Conservation (phyloP, 208 protist genomes). For the Acanthamoeba rhysodes region DNA sequence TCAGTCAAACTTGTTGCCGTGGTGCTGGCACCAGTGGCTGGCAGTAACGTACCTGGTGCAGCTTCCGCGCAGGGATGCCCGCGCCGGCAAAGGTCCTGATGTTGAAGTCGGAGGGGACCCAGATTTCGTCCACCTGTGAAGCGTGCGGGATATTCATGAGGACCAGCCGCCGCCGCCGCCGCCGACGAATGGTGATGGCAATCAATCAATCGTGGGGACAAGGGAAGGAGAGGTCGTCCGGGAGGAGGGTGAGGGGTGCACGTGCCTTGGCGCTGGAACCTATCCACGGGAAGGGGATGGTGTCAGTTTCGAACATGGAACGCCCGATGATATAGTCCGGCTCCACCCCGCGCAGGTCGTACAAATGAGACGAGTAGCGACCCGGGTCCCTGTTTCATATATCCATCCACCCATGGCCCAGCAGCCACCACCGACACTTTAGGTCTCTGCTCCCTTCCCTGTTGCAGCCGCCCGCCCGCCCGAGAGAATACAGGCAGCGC, state of each 20-base stretch:
- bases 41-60: constrained; percentile 10
- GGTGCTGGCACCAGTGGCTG: neutral
- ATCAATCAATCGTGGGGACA: neutral
- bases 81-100: constrained; percentile 54
- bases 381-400: constrained; percentile 78
- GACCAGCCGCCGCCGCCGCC: too few relatives aligned
- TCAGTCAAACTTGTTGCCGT: too few relatives aligned
- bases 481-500: too few relatives aligned
- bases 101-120: constrained; percentile 80
- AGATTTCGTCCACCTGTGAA: constrained; percentile 13
- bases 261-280: neutral
- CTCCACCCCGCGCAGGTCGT: neutral
- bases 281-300: constrained; percentile 74
- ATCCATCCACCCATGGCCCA: neutral
- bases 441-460: too few relatives aligned
- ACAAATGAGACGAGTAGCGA: constrained; percentile 16
- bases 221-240: neutral
- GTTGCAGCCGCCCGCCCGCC: neutral
- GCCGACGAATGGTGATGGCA: neutral
- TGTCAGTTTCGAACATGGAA: constrained; percentile 85
- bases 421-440: too few relatives aligned
- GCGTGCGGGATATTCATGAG: neutral
- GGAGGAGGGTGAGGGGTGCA: neutral
- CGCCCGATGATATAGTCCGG: constrained; percentile 79
- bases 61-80: constrained; percentile 56